Evolutionary conservation across 2,329 filamentous ascomycete species (phyloP), one percentile per base, ranked within the genome.

Genomic region (Aspergillus tubingensis): DNA sequence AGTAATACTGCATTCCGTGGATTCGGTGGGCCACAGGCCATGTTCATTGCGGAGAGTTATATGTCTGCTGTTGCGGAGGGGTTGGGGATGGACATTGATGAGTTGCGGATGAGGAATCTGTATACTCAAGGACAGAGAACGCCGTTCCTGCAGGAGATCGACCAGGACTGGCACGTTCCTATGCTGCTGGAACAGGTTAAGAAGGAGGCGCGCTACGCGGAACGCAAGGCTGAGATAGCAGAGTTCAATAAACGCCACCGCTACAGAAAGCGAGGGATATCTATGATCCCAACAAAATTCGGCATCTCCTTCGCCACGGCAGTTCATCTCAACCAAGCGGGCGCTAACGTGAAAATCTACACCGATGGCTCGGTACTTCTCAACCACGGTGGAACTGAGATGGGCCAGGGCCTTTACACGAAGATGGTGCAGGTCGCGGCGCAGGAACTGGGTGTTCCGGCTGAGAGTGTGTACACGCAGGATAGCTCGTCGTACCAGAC

Each of bases 371-470:
- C 63, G 1, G 60, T 70, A 13, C 57, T 70, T 3, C 60, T 70
- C 10, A 63, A 64, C 19, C 68, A 70, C 41, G 68, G 68, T 1
- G 68, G 68, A 4, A 68, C 65, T 1, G 68, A 70, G 38, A 70
- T 70, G 68, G 68, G 68, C 0, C 68, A 70, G 50, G 68, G 68
- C 1, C 47, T 70, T 11, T 67, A 68, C 41, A 70, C 68, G 8
- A 70, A 70, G 48, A 69, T 70, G 67, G 61, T 48, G 32, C 67
- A 69, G 47, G 62, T 70, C 0, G 68, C 67, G 1, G 68, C 68
- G 2, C 60, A 70, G 52, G 67, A 65, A 13, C 54, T 70, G 15
- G 52, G 62, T 3, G 64, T 68, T 2, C 50, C 66, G 0, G 13
- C 66, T 1, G 68, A 69, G 8, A 58, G 53, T 8, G 55, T 70